phyloP scores from a whole-genome alignment of 2,329 filamentous ascomycete genomes.

The Cryphonectria naterciae region DNA sequence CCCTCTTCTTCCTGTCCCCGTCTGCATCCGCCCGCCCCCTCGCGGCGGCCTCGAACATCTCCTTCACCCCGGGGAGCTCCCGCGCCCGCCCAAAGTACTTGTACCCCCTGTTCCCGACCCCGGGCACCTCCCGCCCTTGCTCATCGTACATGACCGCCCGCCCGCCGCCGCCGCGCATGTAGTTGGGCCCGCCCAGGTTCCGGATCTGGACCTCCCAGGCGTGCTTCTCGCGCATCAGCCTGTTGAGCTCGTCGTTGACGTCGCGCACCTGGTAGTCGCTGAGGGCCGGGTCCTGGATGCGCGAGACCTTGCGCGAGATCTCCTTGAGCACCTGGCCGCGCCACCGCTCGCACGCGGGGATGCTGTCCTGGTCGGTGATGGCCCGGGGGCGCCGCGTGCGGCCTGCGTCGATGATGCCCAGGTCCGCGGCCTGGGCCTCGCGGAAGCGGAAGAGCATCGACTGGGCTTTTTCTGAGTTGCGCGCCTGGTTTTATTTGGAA shows the following conservation, averaged over 20 bases:
- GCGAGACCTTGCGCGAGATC: slow-evolving; percentile 93
- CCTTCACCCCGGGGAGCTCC: slow-evolving; percentile 93
- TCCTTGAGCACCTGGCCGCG: slow-evolving; percentile 96
- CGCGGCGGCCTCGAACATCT: slow-evolving; percentile 84
- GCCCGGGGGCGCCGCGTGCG: slow-evolving; percentile 87
- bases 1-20: slow-evolving; percentile 55
- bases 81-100: slow-evolving; percentile 89
- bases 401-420: slow-evolving; percentile 93
- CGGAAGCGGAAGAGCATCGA: slow-evolving; percentile 99
- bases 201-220: slow-evolving; percentile 98
- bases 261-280: slow-evolving; percentile 97
- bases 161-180: slow-evolving; percentile 70
- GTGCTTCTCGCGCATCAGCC: slow-evolving; percentile 97
- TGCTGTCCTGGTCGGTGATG: slow-evolving; percentile 83
- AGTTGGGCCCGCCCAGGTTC: slow-evolving; percentile 95
- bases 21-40: slow-evolving; percentile 52
- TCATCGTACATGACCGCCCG: slow-evolving; percentile 65
- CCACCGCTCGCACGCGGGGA: slow-evolving; percentile 95
- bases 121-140: slow-evolving; percentile 70
- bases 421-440: slow-evolving; percentile 92
- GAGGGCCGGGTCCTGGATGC: slow-evolving; percentile 90
- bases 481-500: slow-evolving; percentile 65
- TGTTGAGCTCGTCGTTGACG: slow-evolving; percentile 99
- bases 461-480: slow-evolving; percentile 98
- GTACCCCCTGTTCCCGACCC: slow-evolving; percentile 85